A percentile compares a stretch with the other conserved stretches of the same genome.
Evolutionary conservation across 2,329 filamentous ascomycete genomes (phyloP).

Genomic region (Ophiostoma tasmaniense): DNA sequence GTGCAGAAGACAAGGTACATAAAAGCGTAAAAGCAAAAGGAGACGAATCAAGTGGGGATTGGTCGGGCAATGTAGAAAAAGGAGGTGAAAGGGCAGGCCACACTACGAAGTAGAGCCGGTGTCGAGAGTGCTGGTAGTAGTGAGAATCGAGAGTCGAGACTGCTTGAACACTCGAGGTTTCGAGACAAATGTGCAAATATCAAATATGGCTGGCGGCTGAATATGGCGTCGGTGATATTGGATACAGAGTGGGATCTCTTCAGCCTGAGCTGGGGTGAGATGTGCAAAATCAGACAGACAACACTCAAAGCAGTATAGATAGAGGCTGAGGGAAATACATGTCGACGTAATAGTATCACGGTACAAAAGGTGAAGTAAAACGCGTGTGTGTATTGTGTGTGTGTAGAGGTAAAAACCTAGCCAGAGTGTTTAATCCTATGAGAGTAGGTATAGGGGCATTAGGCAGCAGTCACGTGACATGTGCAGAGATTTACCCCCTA

Average conservation of each 20-base stretch:
- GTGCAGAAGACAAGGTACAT: background rate
- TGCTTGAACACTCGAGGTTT: background rate
- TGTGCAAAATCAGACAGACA: background rate
- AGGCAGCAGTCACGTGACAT: no score
- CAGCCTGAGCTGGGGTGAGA: background rate
- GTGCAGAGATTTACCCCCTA: no score
- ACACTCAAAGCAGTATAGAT: background rate
- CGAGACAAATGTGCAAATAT: background rate
- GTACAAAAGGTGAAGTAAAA: no score
- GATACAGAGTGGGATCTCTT: background rate
- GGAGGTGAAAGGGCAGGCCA: background rate
- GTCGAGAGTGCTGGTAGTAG: background rate
- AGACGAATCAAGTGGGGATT: background rate
- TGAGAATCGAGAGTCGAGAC: no score
- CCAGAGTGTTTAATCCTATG: no score
- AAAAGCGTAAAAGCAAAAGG: background rate
- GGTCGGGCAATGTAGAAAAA: background rate
- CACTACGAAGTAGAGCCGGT: background rate
- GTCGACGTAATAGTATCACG: no score
- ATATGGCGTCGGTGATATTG: background rate
- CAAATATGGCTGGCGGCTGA: background rate
- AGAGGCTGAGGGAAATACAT: background rate
- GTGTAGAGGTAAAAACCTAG: no score
- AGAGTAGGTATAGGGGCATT: no score
- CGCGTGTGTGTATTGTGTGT: no score